Evolutionary conservation across 305 asterid genomes (phyloP), one percentile per base, ranked within the genome.

Genomic region (Fraxinus latifolia): DNA sequence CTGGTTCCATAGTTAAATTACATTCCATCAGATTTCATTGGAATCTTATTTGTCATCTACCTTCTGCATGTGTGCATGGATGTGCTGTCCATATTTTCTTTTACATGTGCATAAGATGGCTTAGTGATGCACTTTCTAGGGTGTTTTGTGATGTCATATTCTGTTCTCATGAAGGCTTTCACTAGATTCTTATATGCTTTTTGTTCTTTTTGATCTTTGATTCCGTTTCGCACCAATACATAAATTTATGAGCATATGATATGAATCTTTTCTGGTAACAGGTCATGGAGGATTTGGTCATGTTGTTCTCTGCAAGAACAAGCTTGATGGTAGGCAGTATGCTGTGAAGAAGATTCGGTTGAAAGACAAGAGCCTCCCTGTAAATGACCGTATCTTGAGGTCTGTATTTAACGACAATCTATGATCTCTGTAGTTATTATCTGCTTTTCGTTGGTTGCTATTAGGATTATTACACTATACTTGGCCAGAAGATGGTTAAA

Each of bases 211-310:
- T 15, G 79, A 65, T 21, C 70, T 50, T n/a, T 76, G 50, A 62
- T 81, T 62, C 73, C 80, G 70, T 82, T 80, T 14, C 74, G 44
- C 19, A 19, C 7, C 68, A 53, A 67, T 83, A 42, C 31, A 60
- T 58, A 27, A 42, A 7, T 71, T 23, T 73, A 80, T 78, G 31
- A 34, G 74, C 72, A 7, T 76, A 84, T 11, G 42, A 65, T 12
- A 44, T 33, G 31, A 33, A 5, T 19, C 76, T 83, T 75, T 78
- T 74, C 62, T 77, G 77, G 76, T 79, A 76, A 77, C 88, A 93
- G 99, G 98, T 78, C 99, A 90, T 82, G 99, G 99, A 84, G 99
- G 99, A 80, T 96, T 94, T 88, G 99, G 99, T 84, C 98, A 91
- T 58, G 99, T 96, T 80, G 95, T 96, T 86, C 85, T 96, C 76